Percentiles rank a stretch among this genome's conserved stretches.
These are phyloP conservation scores for Nicotiana undulata DNA, from an alignment of 257 asterid species.

Conservation along the genomic window DNA sequence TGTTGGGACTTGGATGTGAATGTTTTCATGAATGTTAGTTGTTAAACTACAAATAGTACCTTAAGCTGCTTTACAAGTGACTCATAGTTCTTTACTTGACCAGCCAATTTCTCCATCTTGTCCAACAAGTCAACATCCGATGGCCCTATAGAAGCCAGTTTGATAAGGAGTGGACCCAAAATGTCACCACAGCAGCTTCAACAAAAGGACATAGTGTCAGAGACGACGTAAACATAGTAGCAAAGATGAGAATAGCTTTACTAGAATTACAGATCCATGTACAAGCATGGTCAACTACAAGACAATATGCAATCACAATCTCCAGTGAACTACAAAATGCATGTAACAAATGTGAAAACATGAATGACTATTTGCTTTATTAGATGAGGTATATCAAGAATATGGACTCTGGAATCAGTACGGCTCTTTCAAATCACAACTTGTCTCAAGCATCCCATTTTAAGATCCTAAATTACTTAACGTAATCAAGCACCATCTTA, in stretches of 20 bases:
- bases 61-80: slow-evolving; percentile 51
- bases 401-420: not conserved
- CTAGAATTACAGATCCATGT: not conserved
- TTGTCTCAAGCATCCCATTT: not conserved
- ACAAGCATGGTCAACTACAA: not conserved
- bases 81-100: slow-evolving; percentile 52
- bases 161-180: slow-evolving; percentile 38
- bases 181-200: slow-evolving; percentile 42
- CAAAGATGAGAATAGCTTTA: not conserved
- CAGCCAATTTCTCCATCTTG: slow-evolving; percentile 40
- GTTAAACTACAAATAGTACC: slow-evolving; percentile 32
- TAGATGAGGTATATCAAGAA: not conserved
- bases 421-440: not conserved
- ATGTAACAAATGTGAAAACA: not conserved
- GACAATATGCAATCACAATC: not conserved
- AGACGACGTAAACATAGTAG: not conserved
- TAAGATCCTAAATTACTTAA: not conserved
- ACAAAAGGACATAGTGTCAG: not conserved
- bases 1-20: not conserved
- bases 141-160: slow-evolving; percentile 31
- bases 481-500: not conserved
- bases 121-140: slow-evolving; percentile 38
- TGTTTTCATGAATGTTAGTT: not conserved
- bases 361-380: not conserved
- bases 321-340: not conserved